Evolutionary conservation across 805 yeast species (phyloP), one percentile per base, ranked within the genome.

Genomic region (Metschnikowia aberdeeniae): DNA sequence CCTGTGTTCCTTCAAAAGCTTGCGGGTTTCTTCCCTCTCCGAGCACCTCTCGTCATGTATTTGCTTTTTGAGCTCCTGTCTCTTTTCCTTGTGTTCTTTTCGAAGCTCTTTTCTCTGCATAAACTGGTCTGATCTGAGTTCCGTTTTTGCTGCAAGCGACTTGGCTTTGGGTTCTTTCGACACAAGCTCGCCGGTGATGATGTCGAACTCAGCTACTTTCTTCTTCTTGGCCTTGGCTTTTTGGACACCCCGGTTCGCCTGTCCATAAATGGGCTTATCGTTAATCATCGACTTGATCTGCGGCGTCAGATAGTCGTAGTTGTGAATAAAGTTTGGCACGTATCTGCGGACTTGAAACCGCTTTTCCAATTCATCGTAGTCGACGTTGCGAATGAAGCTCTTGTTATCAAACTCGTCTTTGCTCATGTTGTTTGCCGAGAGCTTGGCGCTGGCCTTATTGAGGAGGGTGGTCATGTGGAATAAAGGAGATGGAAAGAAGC

Each of bases 201-300:
- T 6, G 37, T 50, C 52, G 32, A 50, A 42, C 32, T 42, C 43
- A 3, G 49, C 45, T 11, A 40, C 28, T 26, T 24, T 27, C 34
- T 45, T 47, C 26, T 45, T 34, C 6, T 27, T n/a, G 26, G 45
- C 12, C 10, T 35, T 27, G 29, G 45, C 29, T 31, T 38, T 40
- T 46, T 34, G 43, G 33, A 38, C 56, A 47, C 48, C 52, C 43
- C 60, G 56, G 51, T 66, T 65, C 19, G 73, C 75, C 27, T 67
- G 64, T 14, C 63, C 58, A 47, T 71, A 71, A 14, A 71, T 69
- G 5, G 75, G 76, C 49, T 67, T 68, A 40, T 67, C 63, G 11
- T 50, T 47, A 9, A 71, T 59, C 56, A 67, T 52, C 24, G 55
- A 60, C 45, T 56, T 56, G 42, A 71, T 58, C n/a, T 56, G 53